These are phyloP conservation scores for Phytophthora ohioensis DNA, from an alignment of 352 stramenopile genomes.

Conservation along the genomic window DNA sequence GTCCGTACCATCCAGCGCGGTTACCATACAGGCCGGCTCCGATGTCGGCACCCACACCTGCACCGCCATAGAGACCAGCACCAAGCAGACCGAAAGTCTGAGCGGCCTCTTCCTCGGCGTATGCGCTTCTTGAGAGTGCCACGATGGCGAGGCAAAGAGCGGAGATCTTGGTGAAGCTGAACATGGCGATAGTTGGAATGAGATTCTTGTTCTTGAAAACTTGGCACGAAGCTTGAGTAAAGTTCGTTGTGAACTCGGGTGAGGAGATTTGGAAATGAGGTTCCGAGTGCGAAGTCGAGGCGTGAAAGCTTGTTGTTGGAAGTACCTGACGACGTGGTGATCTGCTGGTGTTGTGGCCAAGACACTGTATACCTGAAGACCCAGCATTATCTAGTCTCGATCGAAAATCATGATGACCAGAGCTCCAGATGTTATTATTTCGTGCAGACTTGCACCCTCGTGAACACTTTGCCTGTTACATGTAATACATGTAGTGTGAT, in stretches of 20 bases:
- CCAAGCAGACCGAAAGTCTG: conserved; percentile 19
- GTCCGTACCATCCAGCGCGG: background rate
- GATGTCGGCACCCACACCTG: background rate
- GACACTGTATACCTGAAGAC: too few relatives aligned
- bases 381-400: too few relatives aligned
- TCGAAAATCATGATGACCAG: too few relatives aligned
- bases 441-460: too few relatives aligned
- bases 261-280: background rate
- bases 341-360: too few relatives aligned
- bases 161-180: conserved; percentile 12
- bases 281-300: too few relatives aligned
- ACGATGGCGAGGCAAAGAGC: conserved; percentile 10
- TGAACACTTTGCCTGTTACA: too few relatives aligned
- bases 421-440: too few relatives aligned
- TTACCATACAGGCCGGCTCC: background rate
- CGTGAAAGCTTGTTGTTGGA: too few relatives aligned
- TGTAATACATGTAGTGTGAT: too few relatives aligned
- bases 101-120: conserved; percentile 17
- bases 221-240: background rate
- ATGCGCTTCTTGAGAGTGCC: background rate
- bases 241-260: background rate
- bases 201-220: background rate
- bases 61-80: conserved; percentile 4
- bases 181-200: conserved; percentile 6
- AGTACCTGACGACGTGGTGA: too few relatives aligned